Base-by-base conservation (phyloP, 306 rosid species). In the Arachis hypogaea region DNA sequence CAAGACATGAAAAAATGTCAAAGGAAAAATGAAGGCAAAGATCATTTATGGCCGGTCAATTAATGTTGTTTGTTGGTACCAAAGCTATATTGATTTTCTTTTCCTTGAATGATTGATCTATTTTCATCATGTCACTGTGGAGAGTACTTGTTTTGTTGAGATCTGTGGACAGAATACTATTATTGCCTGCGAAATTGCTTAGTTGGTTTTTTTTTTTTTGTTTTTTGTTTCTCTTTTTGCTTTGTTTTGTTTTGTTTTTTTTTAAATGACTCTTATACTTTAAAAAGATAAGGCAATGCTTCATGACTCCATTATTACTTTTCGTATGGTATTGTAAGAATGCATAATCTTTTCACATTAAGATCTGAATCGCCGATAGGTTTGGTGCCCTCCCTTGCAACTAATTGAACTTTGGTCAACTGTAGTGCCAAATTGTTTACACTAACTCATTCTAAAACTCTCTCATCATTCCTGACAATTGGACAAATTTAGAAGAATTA, bases 371-470 rank as follows among this genome's bases (percentile, higher is more conserved):
- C 14, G 3, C 16, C 10, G 9, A 63, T 60, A n/a, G 69, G 4
- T 9, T 66, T 55, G 62, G 38, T 58, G 14, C 36, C 40, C 70
- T 81, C 33, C 3, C 74, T 29, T 7, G 60, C 50, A 58, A 69
- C 43, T 38, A 50, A 36, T 29, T 30, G 41, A 49, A 64, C 46
- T 59, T 38, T 29, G 52, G 44, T 42, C 54, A 45, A 33, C 68
- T 29, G 14, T 52, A 47, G 43, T 55, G 47, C 51, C 30, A 61
- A 55, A 45, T 63, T 7, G 61, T 58, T 59, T 65, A 40, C 58
- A 30, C 4, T 2, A 33, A 33, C 5, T 67, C 30, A 62, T 12
- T 44, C 1, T 11, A 50, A 57, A n/a, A 28, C 30, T 28, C 28
- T 6, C 62, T 66, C 41, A 76, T 3, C 28, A 51, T 36, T 44